Percentiles rank a stretch among this genome's conserved stretches.
Evolutionary conservation across 2,329 filamentous ascomycete genomes (phyloP).

Genomic region (Penicillium hesseltinei): DNA sequence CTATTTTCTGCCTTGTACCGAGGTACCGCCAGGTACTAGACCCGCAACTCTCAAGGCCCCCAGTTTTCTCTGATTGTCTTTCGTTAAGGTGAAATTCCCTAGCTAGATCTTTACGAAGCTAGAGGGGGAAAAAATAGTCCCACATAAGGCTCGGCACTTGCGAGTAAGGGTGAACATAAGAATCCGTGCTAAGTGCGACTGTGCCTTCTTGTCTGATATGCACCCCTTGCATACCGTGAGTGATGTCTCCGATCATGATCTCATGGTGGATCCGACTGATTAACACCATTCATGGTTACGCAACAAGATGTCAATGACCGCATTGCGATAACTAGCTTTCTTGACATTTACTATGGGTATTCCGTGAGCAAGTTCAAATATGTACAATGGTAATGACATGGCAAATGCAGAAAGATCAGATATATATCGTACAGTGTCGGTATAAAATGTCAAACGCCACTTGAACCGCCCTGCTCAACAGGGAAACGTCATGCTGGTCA

Average conservation of each 20-base stretch:
- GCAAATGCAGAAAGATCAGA: background rate
- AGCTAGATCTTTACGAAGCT: too few species aligned
- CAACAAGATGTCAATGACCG: background rate
- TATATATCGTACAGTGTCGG: background rate
- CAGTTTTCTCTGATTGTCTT: background rate
- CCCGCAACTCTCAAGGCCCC: background rate
- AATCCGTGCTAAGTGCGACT: background rate
- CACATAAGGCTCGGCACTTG: background rate
- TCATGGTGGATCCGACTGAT: constrained; percentile 13
- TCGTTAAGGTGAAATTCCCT: background rate
- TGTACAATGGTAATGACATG: background rate
- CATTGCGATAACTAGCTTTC: background rate
- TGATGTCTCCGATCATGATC: constrained; percentile 14
- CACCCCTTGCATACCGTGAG: constrained; percentile 13
- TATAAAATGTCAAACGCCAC: background rate
- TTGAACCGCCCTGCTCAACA: constrained; percentile 1
- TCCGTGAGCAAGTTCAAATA: background rate
- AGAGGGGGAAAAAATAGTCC: too few species aligned
- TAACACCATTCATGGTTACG: background rate
- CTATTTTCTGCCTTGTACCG: background rate
- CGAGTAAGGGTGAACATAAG: background rate
- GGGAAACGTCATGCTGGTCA: constrained; percentile 30
- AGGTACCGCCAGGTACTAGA: background rate
- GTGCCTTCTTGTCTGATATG: background rate
- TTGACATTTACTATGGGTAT: background rate